phyloP scores from a whole-genome alignment of 2,329 filamentous ascomycete species.

The Calonectria ilicicola region DNA sequence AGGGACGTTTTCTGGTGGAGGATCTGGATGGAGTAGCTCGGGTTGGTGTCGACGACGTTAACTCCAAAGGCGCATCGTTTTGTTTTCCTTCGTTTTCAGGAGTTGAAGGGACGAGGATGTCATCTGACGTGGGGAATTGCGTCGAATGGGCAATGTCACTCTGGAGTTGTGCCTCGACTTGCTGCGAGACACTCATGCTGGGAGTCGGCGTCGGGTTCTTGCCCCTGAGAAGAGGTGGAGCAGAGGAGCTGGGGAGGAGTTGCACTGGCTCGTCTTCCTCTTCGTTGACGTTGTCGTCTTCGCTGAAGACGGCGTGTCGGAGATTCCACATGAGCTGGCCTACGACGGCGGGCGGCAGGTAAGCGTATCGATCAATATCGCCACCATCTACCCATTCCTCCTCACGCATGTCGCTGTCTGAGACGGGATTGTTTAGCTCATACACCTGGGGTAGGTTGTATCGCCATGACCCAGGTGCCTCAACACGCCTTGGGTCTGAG shows the following conservation, averaged over 20 bases:
- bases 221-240: constrained; percentile 11
- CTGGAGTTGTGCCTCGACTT: constrained; percentile 63
- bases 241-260: constrained; percentile 37
- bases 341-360: constrained; percentile 67
- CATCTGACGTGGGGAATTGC: constrained; percentile 46
- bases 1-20: constrained; percentile 31
- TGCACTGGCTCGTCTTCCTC: constrained; percentile 35
- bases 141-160: constrained; percentile 59
- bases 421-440: constrained; percentile 70
- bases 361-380: constrained; percentile 63
- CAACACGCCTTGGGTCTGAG: constrained; percentile 57
- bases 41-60: constrained; percentile 26
- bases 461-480: constrained; percentile 36
- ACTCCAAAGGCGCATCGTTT: not conserved
- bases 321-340: constrained; percentile 70
- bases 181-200: constrained; percentile 59
- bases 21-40: constrained; percentile 17
- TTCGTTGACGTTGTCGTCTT: constrained; percentile 27
- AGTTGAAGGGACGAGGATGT: constrained; percentile 50
- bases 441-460: constrained; percentile 62
- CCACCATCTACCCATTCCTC: constrained; percentile 65
- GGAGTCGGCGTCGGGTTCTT: constrained; percentile 36
- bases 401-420: constrained; percentile 62
- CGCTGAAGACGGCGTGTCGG: constrained; percentile 60
- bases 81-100: constrained; percentile 37